Evolutionary conservation across 768 basidiomycete genomes (phyloP), one percentile per base, ranked within the genome.

Genomic region (Suillus variegatus): DNA sequence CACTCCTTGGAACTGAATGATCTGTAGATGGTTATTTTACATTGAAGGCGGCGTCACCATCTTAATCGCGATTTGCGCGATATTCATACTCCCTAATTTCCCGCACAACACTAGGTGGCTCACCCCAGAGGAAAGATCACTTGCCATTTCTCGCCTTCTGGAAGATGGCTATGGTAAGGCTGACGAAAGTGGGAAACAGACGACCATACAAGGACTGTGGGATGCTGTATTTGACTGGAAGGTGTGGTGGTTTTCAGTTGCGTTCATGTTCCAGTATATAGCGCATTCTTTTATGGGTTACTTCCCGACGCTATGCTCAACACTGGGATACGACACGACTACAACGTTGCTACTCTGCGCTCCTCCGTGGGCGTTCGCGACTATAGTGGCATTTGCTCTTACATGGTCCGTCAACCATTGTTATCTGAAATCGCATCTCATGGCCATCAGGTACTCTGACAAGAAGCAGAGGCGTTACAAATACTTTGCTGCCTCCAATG

Each of bases 381-480:
- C 74, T 10, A 58, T 77, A 38, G 64, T 69, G 25, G 78, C 81
- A 0, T 76, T 83, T 32, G 52, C 56, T 13, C 43, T 65, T 13
- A 25, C 66, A 20, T 58, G 56, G 62, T 60, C 38, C 10, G 64
- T 61, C n/a, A 43, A 43, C 8, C 25, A 32, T 20, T 20, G 4
- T 18, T 61, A 16, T 35, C 18, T 7, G 36, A 9, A 38, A 36
- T 35, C 22, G 20, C 18, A n/a, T 28, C 35, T 20, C 43, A 41
- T n/a, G 10, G 54, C 6, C 2, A 36, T 16, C 32, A 85, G 88
- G 65, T 89, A 91, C 77, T 90, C 92, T 0, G 93, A 95, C 76
- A 78, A 77, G 69, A 79, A 76, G 8, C 82, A 82, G 25, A 91
- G 93, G 69, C 86, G 92, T 49, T 91, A 84, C 79, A 86, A 79